Conservation (phyloP, 176 grass and related monocot genomes). For the Tuctoria greenei region DNA sequence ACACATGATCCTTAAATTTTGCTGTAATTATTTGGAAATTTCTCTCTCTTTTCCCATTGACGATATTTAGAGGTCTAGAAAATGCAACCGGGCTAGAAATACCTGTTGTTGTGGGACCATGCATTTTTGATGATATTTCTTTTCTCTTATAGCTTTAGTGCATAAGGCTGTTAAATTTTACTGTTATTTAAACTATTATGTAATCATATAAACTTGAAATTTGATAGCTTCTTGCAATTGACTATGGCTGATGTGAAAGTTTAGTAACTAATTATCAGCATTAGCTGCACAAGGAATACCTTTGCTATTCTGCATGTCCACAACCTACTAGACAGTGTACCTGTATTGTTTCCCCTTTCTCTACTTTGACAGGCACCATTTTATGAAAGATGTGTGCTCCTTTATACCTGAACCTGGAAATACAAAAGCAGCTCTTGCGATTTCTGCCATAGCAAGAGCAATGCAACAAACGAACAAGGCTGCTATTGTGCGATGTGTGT, state of each 20-base stretch:
- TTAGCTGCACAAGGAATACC: slow-evolving; percentile 7
- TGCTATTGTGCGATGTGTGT: slow-evolving; percentile 81
- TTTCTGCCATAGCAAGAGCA: slow-evolving; percentile 80
- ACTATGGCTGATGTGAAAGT: background rate
- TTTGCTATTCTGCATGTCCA: slow-evolving; percentile 34
- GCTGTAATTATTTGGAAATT: background rate
- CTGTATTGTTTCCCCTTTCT: slow-evolving; percentile 14
- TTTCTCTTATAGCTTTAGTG: background rate
- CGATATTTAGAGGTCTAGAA: background rate
- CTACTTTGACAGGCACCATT: slow-evolving; percentile 63
- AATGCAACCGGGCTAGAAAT: background rate
- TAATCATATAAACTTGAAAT: background rate
- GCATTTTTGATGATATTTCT: background rate
- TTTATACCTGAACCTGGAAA: slow-evolving; percentile 94
- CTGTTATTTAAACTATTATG: background rate
- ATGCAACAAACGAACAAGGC: slow-evolving; percentile 79
- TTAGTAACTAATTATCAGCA: background rate
- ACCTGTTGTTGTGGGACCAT: background rate
- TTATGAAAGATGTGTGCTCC: slow-evolving; percentile 85
- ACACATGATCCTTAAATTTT: slow-evolving; percentile 27
- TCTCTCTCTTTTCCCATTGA: background rate
- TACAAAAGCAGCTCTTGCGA: slow-evolving; percentile 54
- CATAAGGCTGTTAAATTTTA: too few relatives aligned
- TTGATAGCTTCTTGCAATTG: background rate
- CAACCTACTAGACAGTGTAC: too few relatives aligned